Evolutionary conservation across 140 eudicot genomes (phyloP), one percentile per base, ranked within the genome.

Genomic region (Bidens hawaiensis): DNA sequence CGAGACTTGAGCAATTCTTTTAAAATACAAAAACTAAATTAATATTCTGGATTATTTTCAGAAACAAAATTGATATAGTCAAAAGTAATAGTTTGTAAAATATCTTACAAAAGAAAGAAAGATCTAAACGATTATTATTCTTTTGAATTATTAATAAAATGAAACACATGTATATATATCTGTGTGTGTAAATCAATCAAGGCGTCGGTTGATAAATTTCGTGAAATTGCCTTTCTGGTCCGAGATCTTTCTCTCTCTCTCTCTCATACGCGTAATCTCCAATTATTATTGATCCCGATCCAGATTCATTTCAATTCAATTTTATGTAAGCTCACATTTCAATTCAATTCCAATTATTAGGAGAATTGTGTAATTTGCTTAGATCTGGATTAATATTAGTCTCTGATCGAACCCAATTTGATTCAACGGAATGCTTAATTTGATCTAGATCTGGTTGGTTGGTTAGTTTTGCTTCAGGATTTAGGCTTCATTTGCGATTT

Each of bases 371-470:
- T 49, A 26, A 47, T 36, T 34, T 49, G 33, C 42, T 49, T 70
- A 60, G 69, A 60, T 70, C n/a, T n/a, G n/a, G n/a, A n/a, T n/a
- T 69, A 60, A 55, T 62, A 6, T 12, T 23, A 70, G 50, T 70
- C 61, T 60, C 13, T 50, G 68, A 47, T 60, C 40, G 33, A 31
- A 43, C 30, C 28, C 62, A 33, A 66, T 67, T 52, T 41, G 62
- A 67, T 53, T 9, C 9, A 6, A 40, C 62, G 59, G 49, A 33
- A 36, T 25, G 69, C 19, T 51, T 49, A 36, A 70, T 60, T 70
- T 36, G 62, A 60, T 60, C 45, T 60, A 70, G 75, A 70, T 70
- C 75, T 70, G 68, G 68, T 69, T n/a, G n/a, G n/a, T n/a, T n/a
- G n/a, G n/a, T n/a, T 60, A 47, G 15, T 60, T 48, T 33, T n/a